Percentiles rank a stretch among this genome's conserved stretches.
These are phyloP conservation scores for Globisporangium cylindrosporum DNA, from an alignment of 352 stramenopile species.

Conservation along the genomic window DNA sequence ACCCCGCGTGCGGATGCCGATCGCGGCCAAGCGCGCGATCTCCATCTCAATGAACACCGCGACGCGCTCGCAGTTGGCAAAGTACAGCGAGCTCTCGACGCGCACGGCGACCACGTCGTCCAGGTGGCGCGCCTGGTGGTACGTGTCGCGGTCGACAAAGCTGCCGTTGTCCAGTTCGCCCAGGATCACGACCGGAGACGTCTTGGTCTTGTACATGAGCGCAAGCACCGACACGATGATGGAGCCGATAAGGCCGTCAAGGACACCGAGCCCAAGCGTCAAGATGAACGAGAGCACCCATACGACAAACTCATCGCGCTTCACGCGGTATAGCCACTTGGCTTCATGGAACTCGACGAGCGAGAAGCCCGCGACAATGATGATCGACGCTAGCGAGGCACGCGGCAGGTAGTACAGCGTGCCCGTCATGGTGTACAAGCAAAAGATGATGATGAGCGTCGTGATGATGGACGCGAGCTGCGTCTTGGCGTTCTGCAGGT, in stretches of 20 bases:
- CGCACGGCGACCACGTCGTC: slow-evolving; percentile 37
- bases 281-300: slow-evolving; percentile 49
- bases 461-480: slow-evolving; percentile 84
- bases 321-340: slow-evolving; percentile 72
- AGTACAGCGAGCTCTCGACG: slow-evolving; percentile 56
- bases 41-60: slow-evolving; percentile 35
- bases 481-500: slow-evolving; percentile 81
- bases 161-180: slow-evolving; percentile 36
- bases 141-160: slow-evolving; percentile 33
- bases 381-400: slow-evolving; percentile 75
- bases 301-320: slow-evolving; percentile 55
- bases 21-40: slow-evolving; percentile 24
- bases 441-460: slow-evolving; percentile 72
- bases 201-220: slow-evolving; percentile 57
- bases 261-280: slow-evolving; percentile 45
- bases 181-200: slow-evolving; percentile 32
- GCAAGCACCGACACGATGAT: slow-evolving; percentile 55
- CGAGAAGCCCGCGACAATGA: slow-evolving; percentile 87
- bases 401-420: slow-evolving; percentile 85
- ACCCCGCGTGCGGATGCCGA: slow-evolving; percentile 27
- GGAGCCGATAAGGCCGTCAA: slow-evolving; percentile 44
- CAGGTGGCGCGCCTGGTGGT: slow-evolving; percentile 23
- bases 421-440: slow-evolving; percentile 80
- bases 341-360: slow-evolving; percentile 88
- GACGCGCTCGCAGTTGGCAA: slow-evolving; percentile 56